Evolutionary conservation across 192 early-diverging fungal genomes (phyloP), one percentile per base, ranked within the genome.

Genomic region (Coemansia sp.): DNA sequence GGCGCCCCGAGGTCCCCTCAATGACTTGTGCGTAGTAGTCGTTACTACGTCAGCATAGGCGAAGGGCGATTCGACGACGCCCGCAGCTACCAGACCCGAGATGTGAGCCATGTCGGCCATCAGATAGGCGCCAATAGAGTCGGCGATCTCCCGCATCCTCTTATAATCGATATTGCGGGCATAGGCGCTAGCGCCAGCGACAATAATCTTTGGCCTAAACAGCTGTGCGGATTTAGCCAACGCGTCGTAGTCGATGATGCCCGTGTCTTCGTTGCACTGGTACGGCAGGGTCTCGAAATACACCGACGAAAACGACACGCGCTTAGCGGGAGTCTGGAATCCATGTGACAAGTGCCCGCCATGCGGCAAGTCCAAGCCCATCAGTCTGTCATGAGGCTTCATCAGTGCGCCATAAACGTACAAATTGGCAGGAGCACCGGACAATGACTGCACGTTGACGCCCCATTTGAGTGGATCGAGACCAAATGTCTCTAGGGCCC

Each of bases 271-370:
- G 81, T 96, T 81, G 53, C 95, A 87, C 64, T 94, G 92, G 83
- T 99, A 99, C 33, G 97, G 96, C 69, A 98, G 78, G 1, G 95
- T 96, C 78, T 99, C 97, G 79, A 96, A 99, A 81, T 98, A 99
- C 15, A 89, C 84, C 41, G 96, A 98, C 27, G 97, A 93, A 69
- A 89, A 89, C 24, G 96, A 97, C 72, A 99, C 96, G 83, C 98
- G 98, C 87, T 96, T 98, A 67, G 91, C 95, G 62, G 91, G 90
- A 39, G 94, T 96, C 87, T 98, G 96, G 83, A 97, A 98, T 6
- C 97, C 97, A 79, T 99, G 97, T 57, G 97, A 99, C 73, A 99
- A 87, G 70, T 99, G 97, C 70, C 97, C 97, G 77, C 97, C 97
- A 68, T 99, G 95, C 38, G 96, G 96, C 58, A 98, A 89, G 79